phyloP scores from a whole-genome alignment of 73 alveolate genomes.

The Paramecium octaurelia region DNA sequence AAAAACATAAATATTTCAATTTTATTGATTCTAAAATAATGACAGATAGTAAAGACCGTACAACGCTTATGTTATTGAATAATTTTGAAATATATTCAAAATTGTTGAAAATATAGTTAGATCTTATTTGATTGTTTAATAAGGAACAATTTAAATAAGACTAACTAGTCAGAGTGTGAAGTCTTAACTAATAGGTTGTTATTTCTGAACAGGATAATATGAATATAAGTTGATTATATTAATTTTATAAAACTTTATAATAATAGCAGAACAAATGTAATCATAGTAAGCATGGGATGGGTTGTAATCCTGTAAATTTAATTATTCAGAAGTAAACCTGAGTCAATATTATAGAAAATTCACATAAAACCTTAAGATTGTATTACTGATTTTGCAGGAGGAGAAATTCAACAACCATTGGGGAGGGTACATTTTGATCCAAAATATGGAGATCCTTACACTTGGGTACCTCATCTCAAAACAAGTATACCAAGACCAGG shows the following conservation, averaged over 20 bases:
- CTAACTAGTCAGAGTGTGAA: too few species aligned
- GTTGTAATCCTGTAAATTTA: not conserved
- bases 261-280: not conserved
- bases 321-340: not conserved
- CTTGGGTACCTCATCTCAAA: not conserved
- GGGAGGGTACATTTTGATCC: not conserved
- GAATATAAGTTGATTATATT: not conserved
- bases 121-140: too few species aligned
- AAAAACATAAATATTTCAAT: too few species aligned
- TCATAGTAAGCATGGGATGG: slow-evolving; percentile 25
- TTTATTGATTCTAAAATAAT: too few species aligned
- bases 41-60: too few species aligned
- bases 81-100: too few species aligned
- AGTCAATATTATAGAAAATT: not conserved
- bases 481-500: slow-evolving; percentile 40
- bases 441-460: not conserved
- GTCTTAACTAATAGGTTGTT: too few species aligned
- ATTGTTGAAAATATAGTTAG: too few species aligned
- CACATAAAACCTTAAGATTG: slow-evolving; percentile 10
- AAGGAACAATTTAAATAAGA: too few species aligned
- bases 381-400: not conserved
- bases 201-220: too few species aligned
- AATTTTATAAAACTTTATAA: too few species aligned
- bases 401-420: not conserved
- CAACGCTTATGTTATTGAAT: too few species aligned